Evolutionary conservation across 192 early-diverging fungal species (phyloP).

Genomic region (Coemansia brasiliensis): DNA sequence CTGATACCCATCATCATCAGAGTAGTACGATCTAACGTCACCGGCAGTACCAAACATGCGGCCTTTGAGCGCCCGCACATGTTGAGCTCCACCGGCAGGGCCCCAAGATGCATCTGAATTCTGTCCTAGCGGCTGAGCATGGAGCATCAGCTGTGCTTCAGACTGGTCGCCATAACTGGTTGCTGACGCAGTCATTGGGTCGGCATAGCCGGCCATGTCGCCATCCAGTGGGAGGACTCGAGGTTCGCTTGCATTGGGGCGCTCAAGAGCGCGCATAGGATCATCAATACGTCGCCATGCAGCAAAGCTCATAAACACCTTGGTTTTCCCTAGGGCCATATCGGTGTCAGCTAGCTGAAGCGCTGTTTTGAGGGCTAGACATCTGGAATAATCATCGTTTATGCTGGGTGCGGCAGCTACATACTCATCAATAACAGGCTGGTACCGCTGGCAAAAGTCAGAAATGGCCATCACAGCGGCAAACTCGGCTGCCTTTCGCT

Average conservation of each 20-base stretch:
- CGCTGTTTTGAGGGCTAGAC: constrained; percentile 42
- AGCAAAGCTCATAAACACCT: constrained; percentile 73
- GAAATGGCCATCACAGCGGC: constrained; percentile 34
- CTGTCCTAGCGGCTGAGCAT: constrained; percentile 46
- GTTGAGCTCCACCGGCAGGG: constrained; percentile 29
- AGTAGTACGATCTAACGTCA: constrained; percentile 62
- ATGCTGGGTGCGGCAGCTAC: constrained; percentile 24
- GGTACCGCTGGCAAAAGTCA: constrained; percentile 55
- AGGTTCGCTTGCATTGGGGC: constrained; percentile 60
- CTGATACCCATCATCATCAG: constrained; percentile 65
- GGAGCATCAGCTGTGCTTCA: constrained; percentile 48
- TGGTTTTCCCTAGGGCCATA: constrained; percentile 57
- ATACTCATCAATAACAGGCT: constrained; percentile 42
- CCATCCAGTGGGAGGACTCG: constrained; percentile 27
- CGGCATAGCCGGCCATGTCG: constrained; percentile 39
- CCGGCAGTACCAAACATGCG: constrained; percentile 50
- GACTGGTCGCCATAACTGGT: constrained; percentile 53
- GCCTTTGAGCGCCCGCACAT: constrained; percentile 49
- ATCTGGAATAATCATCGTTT: constrained; percentile 21
- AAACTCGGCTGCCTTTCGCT: constrained; percentile 49
- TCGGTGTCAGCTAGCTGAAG: constrained; percentile 52
- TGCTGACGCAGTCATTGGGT: constrained; percentile 23
- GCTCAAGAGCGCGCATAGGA: constrained; percentile 62
- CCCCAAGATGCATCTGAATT: constrained; percentile 38
- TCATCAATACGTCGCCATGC: constrained; percentile 86